phyloP scores from a whole-genome alignment of 2,329 filamentous ascomycete genomes.

The Curvularia hawaiiensis region DNA sequence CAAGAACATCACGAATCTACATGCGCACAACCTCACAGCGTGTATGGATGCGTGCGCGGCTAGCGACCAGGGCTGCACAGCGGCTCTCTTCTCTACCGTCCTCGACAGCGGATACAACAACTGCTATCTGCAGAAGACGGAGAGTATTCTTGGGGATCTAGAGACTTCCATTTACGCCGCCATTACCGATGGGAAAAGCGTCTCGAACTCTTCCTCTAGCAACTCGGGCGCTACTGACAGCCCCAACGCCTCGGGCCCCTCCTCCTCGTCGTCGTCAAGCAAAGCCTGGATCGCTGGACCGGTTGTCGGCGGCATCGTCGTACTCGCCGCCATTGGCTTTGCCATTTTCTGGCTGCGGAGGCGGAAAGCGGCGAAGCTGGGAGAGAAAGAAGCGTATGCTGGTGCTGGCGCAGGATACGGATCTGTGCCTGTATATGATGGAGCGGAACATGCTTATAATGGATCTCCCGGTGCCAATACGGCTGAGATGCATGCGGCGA shows the following conservation, averaged over 20 bases:
- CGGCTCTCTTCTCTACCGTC: slow-evolving; percentile 33
- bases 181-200: slow-evolving; percentile 14
- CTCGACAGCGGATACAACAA: slow-evolving; percentile 36
- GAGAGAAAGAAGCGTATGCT: not conserved
- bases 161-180: slow-evolving; percentile 29
- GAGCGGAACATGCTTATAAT: not conserved
- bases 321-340: slow-evolving; percentile 22
- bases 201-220: slow-evolving; percentile 8
- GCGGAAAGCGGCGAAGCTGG: slow-evolving; percentile 1
- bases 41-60: slow-evolving; percentile 40
- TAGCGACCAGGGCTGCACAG: slow-evolving; percentile 30
- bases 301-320: slow-evolving; percentile 28
- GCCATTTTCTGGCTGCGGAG: slow-evolving; percentile 27
- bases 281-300: slow-evolving; percentile 41
- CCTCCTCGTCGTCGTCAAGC: not conserved
- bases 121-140: slow-evolving; percentile 43
- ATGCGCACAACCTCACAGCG: slow-evolving; percentile 33
- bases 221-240: not conserved
- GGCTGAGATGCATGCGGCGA: slow-evolving; percentile 12
- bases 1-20: slow-evolving; percentile 37
- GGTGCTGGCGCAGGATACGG: not conserved
- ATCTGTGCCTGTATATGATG: slow-evolving; percentile 13
- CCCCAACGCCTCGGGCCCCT: not conserved
- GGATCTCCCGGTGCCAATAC: not conserved
- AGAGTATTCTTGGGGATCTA: slow-evolving; percentile 25